Base-by-base conservation (phyloP, 345 rosid species). In the Citrus reticulata region DNA sequence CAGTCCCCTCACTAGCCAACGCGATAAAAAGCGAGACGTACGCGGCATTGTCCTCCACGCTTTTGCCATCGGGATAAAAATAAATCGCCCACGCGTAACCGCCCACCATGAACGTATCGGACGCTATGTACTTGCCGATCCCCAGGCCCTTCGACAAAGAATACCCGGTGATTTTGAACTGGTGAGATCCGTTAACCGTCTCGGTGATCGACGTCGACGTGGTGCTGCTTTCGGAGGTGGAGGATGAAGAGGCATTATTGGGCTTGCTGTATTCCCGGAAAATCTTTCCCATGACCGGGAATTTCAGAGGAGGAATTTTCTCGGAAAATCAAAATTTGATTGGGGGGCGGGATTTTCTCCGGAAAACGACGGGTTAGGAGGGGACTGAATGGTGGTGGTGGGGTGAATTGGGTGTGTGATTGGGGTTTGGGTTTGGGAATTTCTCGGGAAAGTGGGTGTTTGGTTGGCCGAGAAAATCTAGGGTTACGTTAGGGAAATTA, bases 41-140 rank as follows among this genome's bases (percentile, higher is more conserved):
- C 7, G 88, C 69, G 16, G 90, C 87, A 75, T 90, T 88, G 79
- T 92, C 94, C 81, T 92, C 94, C 30, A 80, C 74, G 88, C 91
- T 92, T 83, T 92, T 92, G n/a, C 96, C 96, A 70, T 89, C 96
- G 6, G 96, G 94, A 68, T 92, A 92, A 73, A 92, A 92, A 75
- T 90, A 92, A 77, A 92, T 83, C 46, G 94, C 96, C 96, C 94
- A 90, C 65, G 84, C 80, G 74, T 85, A 92, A 2, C 96, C 94
- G 25, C 96, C 96, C 19, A 92, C 89, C 72, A 84, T 68, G 79
- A 92, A 90, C 27, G 88, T 90, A 6, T 89, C 91, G 10, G 94
- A 90, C 1, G 90, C 88, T 72, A 81, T 76, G 82, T 90, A 92
- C 77, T 90, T 90, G 49, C 91, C 94, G 73, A 87, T 73, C 68